Evolutionary conservation across 2,329 filamentous ascomycete genomes (phyloP).

Genomic region (Aspergillus ochraceoroseus): DNA sequence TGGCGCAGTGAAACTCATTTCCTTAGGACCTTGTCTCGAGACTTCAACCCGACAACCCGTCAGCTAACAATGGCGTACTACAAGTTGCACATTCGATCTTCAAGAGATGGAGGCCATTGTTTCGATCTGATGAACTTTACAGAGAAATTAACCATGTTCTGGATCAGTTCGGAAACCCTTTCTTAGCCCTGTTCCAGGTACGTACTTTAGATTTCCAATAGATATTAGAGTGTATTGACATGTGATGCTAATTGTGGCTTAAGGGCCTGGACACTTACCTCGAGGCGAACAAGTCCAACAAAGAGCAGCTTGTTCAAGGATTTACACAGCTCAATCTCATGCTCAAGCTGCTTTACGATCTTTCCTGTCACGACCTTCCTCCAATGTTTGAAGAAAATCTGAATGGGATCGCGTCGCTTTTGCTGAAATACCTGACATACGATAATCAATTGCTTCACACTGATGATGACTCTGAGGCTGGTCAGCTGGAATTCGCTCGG

Average conservation of each 20-base stretch:
- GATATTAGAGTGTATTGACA: too few species aligned
- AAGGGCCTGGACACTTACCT: conserved; percentile 55
- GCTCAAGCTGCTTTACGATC: conserved; percentile 88
- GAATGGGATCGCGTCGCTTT: conserved; percentile 65
- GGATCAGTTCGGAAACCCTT: conserved; percentile 74
- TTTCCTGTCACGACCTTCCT: conserved; percentile 94
- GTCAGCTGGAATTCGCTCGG: conserved; percentile 78
- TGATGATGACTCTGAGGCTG: conserved; percentile 83
- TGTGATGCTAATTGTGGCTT: too few species aligned
- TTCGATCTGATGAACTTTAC: conserved; percentile 86
- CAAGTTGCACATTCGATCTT: conserved; percentile 99
- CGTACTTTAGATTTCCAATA: too few species aligned
- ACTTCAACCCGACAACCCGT: conserved; percentile 73
- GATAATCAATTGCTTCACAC: conserved; percentile 76
- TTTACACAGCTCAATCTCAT: conserved; percentile 83
- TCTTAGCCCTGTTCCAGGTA: conserved; percentile 72
- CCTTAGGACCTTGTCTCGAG: conserved; percentile 76
- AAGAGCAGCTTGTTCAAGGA: conserved; percentile 66
- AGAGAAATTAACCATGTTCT: conserved; percentile 96
- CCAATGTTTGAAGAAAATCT: conserved; percentile 92
- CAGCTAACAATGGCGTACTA: conserved; percentile 86
- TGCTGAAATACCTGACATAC: conserved; percentile 92
- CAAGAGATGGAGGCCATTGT: conserved; percentile 88
- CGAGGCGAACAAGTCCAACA: conserved; percentile 69
- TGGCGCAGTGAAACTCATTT: conserved; percentile 12